phyloP scores from a whole-genome alignment of 768 basidiomycete species.

The Tricholoma furcatifolium region DNA sequence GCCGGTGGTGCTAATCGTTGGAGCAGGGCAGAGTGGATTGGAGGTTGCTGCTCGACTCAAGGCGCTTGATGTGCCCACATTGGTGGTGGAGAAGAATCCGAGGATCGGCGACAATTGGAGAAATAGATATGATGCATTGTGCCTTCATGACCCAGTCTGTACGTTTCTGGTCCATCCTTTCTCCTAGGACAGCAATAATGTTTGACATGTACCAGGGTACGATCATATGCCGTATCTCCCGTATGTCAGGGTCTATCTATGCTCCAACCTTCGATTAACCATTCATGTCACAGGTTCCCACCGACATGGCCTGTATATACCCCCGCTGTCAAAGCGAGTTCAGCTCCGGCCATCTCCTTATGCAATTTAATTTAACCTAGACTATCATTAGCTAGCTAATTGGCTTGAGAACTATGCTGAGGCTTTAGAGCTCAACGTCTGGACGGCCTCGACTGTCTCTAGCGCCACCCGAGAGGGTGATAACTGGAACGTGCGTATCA shows the following conservation, averaged over 20 bases:
- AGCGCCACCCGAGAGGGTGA: conserved; percentile 31
- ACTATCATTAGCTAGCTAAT: conserved; percentile 48
- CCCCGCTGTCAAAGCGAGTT: conserved; percentile 48
- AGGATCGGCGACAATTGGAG: conserved; percentile 68
- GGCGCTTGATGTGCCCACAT: conserved; percentile 41
- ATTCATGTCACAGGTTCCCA: conserved; percentile 43
- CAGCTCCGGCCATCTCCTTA: background rate
- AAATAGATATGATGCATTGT: conserved; percentile 63
- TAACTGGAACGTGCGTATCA: conserved; percentile 43
- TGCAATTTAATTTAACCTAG: background rate
- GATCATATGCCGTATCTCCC: conserved; percentile 63
- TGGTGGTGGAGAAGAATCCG: conserved; percentile 62
- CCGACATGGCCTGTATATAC: conserved; percentile 57
- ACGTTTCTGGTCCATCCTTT: conserved; percentile 26
- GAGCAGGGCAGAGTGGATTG: conserved; percentile 69
- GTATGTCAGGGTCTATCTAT: too few species aligned
- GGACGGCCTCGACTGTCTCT: conserved; percentile 47
- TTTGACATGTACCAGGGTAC: conserved; percentile 36
- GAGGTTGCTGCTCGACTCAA: conserved; percentile 61
- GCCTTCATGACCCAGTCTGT: conserved; percentile 69
- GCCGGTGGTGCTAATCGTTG: conserved; percentile 53
- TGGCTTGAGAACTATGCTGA: conserved; percentile 69
- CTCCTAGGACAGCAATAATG: background rate
- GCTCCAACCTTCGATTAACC: background rate
- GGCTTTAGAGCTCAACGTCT: conserved; percentile 59